Percentiles rank a stretch among this genome's conserved stretches.
Conservation (phyloP, 306 rosid species). For the Sphenostylis stenocarpa region DNA sequence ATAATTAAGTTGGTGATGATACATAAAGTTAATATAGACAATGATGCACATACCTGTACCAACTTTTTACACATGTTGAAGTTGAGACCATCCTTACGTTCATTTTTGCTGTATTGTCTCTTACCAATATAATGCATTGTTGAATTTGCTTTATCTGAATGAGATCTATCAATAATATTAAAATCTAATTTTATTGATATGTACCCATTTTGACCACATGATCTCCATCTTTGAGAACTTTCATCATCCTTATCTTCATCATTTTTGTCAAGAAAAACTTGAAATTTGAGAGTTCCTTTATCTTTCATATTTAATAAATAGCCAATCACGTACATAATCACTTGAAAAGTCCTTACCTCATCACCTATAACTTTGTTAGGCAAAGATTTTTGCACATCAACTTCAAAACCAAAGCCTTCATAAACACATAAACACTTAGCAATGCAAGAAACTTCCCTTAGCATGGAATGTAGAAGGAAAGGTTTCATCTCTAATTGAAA, state of each 20-base stretch:
- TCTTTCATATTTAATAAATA: slow-evolving; percentile 49
- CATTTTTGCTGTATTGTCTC: slow-evolving; percentile 42
- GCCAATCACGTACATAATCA: slow-evolving; percentile 70
- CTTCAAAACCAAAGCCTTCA: slow-evolving; percentile 58
- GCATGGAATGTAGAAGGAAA: slow-evolving; percentile 60
- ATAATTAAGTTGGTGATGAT: slow-evolving; percentile 7
- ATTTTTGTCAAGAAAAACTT: slow-evolving; percentile 40
- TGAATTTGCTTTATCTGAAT: slow-evolving; percentile 38
- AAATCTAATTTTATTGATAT: slow-evolving; percentile 63
- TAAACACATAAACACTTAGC: slow-evolving; percentile 70
- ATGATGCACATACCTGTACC: slow-evolving; percentile 54
- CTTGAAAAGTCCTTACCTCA: slow-evolving; percentile 71
- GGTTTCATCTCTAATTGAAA: slow-evolving; percentile 59
- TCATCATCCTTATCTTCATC: slow-evolving; percentile 48
- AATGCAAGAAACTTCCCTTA: slow-evolving; percentile 71
- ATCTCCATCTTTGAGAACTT: slow-evolving; percentile 51
- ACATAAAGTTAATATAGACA: not conserved
- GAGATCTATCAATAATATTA: slow-evolving; percentile 43
- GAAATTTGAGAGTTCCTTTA: slow-evolving; percentile 48
- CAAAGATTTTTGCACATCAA: slow-evolving; percentile 63
- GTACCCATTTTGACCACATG: slow-evolving; percentile 40
- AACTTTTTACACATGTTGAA: slow-evolving; percentile 67
- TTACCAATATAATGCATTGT: slow-evolving; percentile 34
- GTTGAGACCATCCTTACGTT: slow-evolving; percentile 54
- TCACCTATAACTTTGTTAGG: slow-evolving; percentile 70